These are phyloP conservation scores for Asparagopsis taxiformis DNA, from an alignment of 31 red algal species.

Conservation along the genomic window DNA sequence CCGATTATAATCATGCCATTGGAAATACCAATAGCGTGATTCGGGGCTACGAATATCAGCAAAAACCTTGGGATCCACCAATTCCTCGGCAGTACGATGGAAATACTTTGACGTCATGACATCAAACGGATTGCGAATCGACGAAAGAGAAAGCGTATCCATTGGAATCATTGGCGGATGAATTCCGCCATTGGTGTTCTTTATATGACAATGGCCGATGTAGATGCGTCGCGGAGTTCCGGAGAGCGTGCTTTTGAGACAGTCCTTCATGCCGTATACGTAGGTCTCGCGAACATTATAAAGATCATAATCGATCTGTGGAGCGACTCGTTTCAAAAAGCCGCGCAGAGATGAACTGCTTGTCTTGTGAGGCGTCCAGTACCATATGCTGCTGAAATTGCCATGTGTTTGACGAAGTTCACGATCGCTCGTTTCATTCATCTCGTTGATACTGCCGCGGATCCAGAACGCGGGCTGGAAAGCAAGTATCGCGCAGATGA, in stretches of 20 bases:
- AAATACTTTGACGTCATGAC: neutral
- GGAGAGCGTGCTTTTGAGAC: neutral
- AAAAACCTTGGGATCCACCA: neutral
- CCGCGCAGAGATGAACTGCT: neutral
- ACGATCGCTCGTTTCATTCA: neutral
- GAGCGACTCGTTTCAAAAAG: neutral
- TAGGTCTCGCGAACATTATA: neutral
- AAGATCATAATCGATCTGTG: neutral
- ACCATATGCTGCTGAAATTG: neutral
- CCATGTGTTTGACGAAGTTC: neutral
- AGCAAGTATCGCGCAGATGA: neutral
- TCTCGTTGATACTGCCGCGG: neutral
- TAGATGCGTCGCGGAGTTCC: neutral
- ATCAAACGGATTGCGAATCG: neutral
- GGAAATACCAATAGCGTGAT: neutral
- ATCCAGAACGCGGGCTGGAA: neutral
- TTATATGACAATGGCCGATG: neutral
- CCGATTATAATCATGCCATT: neutral
- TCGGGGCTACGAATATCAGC: neutral
- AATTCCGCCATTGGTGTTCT: neutral
- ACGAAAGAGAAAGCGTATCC: neutral
- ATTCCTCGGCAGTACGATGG: neutral
- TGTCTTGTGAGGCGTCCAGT: neutral
- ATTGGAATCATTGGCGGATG: neutral
- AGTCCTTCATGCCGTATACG: neutral